Evolutionary conservation across 2,329 filamentous ascomycete species (phyloP), one percentile per base, ranked within the genome.

Genomic region (Diplodia corticola): DNA sequence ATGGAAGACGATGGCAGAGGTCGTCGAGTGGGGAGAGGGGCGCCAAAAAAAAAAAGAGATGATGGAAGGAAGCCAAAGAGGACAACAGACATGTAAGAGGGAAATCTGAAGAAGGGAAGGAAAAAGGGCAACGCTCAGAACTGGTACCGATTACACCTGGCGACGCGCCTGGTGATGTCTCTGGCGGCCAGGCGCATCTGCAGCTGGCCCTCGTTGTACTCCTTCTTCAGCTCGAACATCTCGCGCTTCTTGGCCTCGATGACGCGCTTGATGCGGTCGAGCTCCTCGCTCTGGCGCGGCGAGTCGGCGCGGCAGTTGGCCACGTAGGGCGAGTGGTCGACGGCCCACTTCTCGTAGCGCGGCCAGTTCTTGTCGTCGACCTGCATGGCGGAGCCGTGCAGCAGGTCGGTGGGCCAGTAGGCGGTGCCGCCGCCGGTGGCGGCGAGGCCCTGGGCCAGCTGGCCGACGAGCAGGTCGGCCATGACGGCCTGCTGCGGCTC

Each of bases 141-240:
- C 30, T 49, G 51, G 49, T 66, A 66, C 33, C 64, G 64, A n/a
- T 66, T 66, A 17, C 64, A 66, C n/a, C 64, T 40, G n/a, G 64
- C 64, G 4, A 66, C 64, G 24, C 64, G 55, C 15, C 64, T 24
- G 3, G 64, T 66, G 49, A 66, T 66, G 30, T 66, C 64, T 26
- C 64, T 48, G 10, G 64, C 64, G 3, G 64, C 64, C 33, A 66
- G 24, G 1, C 64, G 64, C 64, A 66, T 66, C 49, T 66, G 64
- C 64, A 66, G 57, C 64, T 66, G 64, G 35, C 64, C 64, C 64
- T 66, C 55, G 44, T 66, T 66, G 49, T 66, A 66, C 64, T 66
- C 64, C 33, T 61, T 60, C 64, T 66, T 66, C 33, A 66, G 57
- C 37, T 53, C 46, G 24, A 66, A n/a, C 64, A 66, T 66, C 64